Conservation (phyloP, 495 filamentous ascomycete genomes). For the Elasticomyces elasticus region DNA sequence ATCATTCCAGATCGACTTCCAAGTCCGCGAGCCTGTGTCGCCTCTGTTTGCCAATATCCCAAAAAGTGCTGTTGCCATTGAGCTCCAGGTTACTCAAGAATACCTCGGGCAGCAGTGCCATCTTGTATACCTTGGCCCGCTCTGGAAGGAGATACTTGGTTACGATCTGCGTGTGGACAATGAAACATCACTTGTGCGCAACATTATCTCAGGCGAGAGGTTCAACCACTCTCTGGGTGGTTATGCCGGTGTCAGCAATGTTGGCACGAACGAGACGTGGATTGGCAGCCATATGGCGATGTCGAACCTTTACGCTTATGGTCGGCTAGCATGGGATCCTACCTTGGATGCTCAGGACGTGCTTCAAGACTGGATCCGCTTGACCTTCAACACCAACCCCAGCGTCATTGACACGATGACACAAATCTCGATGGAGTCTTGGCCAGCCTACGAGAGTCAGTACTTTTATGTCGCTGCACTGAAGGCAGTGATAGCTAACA, state of each 20-base stretch:
- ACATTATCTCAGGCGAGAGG: slow-evolving; percentile 50
- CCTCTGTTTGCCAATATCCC: slow-evolving; percentile 56
- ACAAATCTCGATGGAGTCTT: slow-evolving; percentile 56
- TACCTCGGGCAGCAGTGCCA: slow-evolving; percentile 65
- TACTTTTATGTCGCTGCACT: too few relatives aligned
- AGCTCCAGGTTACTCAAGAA: slow-evolving; percentile 58
- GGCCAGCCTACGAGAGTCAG: slow-evolving; percentile 63
- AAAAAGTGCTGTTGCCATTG: slow-evolving; percentile 51
- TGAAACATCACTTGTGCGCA: slow-evolving; percentile 41
- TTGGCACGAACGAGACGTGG: slow-evolving; percentile 58
- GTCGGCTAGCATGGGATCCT: slow-evolving; percentile 55
- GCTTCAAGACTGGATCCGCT: slow-evolving; percentile 53
- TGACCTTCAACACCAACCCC: slow-evolving; percentile 51
- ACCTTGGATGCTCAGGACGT: slow-evolving; percentile 37
- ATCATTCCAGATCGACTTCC: slow-evolving; percentile 72
- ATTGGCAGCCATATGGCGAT: slow-evolving; percentile 57
- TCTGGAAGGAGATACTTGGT: slow-evolving; percentile 58
- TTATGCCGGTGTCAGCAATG: slow-evolving; percentile 59
- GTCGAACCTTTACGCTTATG: slow-evolving; percentile 66
- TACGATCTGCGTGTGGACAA: slow-evolving; percentile 56
- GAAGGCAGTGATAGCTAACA: too few relatives aligned
- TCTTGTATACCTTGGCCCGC: slow-evolving; percentile 53
- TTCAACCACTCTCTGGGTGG: slow-evolving; percentile 51
- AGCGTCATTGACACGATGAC: slow-evolving; percentile 49
- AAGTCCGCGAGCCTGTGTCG: slow-evolving; percentile 60